A percentile compares a stretch with the other conserved stretches of the same genome.
Evolutionary conservation across 2,329 filamentous ascomycete genomes (phyloP).

Genomic region (Exserohilum rostratum): DNA sequence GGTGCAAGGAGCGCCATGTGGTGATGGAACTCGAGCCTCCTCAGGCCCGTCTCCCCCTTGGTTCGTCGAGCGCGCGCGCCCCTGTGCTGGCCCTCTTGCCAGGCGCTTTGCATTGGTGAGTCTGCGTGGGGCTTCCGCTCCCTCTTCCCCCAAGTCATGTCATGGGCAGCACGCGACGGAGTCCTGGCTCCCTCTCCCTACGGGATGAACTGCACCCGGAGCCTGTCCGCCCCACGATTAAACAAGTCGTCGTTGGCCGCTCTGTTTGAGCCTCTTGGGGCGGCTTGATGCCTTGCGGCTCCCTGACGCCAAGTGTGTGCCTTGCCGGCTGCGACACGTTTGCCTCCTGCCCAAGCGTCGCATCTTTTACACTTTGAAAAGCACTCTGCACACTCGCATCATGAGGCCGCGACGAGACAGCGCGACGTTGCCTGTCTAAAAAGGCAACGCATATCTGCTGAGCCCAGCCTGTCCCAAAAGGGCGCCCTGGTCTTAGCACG

Average conservation of each 20-base stretch:
- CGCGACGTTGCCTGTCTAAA: neutral
- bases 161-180: slow-evolving; percentile 6
- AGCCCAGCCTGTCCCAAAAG: too few relatives aligned
- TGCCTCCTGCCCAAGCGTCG: slow-evolving; percentile 21
- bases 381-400: slow-evolving; percentile 1
- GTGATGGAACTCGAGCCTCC: slow-evolving; percentile 7
- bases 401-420: slow-evolving; percentile 1
- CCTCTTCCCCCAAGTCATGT: neutral
- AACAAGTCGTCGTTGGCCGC: slow-evolving; percentile 27
- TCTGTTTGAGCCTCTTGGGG: slow-evolving; percentile 26
- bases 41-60: slow-evolving; percentile 8
- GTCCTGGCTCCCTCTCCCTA: neutral
- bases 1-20: slow-evolving; percentile 9
- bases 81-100: neutral
- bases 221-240: slow-evolving; percentile 19
- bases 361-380: slow-evolving; percentile 14
- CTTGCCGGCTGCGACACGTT: slow-evolving; percentile 26
- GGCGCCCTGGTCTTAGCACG: too few relatives aligned
- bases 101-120: too few relatives aligned
- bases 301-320: slow-evolving; percentile 35
- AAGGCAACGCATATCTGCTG: too few relatives aligned
- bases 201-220: slow-evolving; percentile 18
- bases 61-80: slow-evolving; percentile 1
- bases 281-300: slow-evolving; percentile 31
- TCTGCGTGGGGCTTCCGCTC: too few relatives aligned